Base-by-base conservation (phyloP, 2,329 filamentous ascomycete species). In the Amesomyces nigricolor region DNA sequence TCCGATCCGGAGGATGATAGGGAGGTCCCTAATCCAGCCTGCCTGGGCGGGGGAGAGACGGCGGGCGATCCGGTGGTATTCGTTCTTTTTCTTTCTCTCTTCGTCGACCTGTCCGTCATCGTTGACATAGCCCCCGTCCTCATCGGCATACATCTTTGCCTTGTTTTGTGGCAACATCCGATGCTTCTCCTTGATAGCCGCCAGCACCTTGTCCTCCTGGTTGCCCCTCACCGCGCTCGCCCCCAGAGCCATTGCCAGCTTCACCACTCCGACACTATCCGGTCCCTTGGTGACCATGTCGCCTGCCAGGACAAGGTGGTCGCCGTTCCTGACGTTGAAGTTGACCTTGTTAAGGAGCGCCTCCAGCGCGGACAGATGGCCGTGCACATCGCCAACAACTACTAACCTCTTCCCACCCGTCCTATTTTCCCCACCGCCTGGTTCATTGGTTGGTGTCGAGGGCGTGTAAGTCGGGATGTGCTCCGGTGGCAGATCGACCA, bases 321-420 rank as follows among this genome's bases (percentile, higher is more conserved):
- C 92, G 47, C 73, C 75, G 13, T 76, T 72, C 26, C 72, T 53
- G 37, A 59, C 67, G 57, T 86, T 70, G 70, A 89, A 92, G 14
- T 76, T 68, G 19, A 87, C 73, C 65, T 89, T 85, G 5, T 78
- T 68, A 26, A 97, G 78, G 11, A 97, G 77, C 14, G 76, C 67
- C 68, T 77, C 72, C 67, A 89, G 77, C 58, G 90, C 81, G 11
- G 79, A 69, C 63, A 82, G 82, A 75, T 94, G 94, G 47, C 94
- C 94, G 73, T 97, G 92, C 13, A 97, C 89, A 72, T 99, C 94
- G 53, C 94, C 92, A 35, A 97, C 77, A 58, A 97, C 77, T 35
- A 97, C 75, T 22, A 99, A 74, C 16, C 91, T 77, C 52, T 79
- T 82, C 19, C 73, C 64, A 17, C 68, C 55, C 26, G 64, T 49